A percentile compares a stretch with the other conserved stretches of the same genome.
Conservation (phyloP, 225 moss, liverwort and hornwort genomes). For the Climacium dendroides region DNA sequence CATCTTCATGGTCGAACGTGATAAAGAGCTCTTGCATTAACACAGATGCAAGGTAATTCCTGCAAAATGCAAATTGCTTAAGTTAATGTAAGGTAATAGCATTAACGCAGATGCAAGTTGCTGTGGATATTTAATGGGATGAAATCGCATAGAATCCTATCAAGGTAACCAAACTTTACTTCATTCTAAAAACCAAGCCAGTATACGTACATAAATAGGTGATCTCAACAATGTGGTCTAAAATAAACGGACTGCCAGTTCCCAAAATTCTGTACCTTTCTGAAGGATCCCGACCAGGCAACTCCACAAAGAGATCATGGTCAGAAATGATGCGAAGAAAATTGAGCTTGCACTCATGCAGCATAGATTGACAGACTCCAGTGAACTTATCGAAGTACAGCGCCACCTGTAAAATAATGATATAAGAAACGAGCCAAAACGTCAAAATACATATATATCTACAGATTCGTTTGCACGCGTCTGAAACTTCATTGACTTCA, state of each 20-base stretch:
- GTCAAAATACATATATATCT: not conserved
- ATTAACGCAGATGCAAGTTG: not conserved
- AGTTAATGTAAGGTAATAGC: not conserved
- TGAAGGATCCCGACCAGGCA: conserved; percentile 94
- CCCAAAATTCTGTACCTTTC: conserved; percentile 47
- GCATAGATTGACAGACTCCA: conserved; percentile 73
- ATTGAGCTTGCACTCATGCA: conserved; percentile 98
- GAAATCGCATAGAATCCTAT: not conserved
- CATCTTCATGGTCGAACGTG: conserved; percentile 89
- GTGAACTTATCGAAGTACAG: conserved; percentile 93
- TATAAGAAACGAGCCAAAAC: not conserved
- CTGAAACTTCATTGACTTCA: not conserved
- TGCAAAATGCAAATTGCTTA: not conserved
- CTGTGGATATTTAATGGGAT: not conserved
- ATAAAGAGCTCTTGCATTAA: conserved; percentile 93
- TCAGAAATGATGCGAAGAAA: conserved; percentile 93
- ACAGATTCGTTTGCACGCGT: not conserved
- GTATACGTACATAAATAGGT: not conserved
- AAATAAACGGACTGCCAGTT: not conserved
- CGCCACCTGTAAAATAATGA: conserved; percentile 48
- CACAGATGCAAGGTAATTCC: conserved; percentile 91
- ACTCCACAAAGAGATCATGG: conserved; percentile 96
- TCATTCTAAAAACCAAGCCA: not conserved
- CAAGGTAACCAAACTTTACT: not conserved
- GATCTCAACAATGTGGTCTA: not conserved